phyloP scores from a whole-genome alignment of 805 yeast genomes.

The Zygosaccharomyces siamensis region DNA sequence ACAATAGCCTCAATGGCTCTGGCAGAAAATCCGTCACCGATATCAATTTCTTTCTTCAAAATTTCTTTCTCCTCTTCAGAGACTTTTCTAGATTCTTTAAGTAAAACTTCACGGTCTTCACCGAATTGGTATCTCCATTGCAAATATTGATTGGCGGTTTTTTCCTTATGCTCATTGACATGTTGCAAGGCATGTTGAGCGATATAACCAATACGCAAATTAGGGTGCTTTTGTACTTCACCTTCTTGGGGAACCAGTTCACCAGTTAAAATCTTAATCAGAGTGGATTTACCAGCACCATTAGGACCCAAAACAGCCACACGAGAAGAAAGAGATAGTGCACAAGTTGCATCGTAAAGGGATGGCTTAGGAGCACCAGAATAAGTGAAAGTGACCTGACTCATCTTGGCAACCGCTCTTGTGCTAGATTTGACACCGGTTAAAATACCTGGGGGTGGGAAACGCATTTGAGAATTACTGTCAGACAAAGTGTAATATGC shows the following conservation, averaged over 20 bases:
- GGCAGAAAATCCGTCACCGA: slow-evolving; percentile 83
- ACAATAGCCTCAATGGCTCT: slow-evolving; percentile 90
- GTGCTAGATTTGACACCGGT: slow-evolving; percentile 97
- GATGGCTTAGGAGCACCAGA: slow-evolving; percentile 90
- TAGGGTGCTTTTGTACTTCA: slow-evolving; percentile 95
- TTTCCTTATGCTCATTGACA: slow-evolving; percentile 94
- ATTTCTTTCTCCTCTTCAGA: slow-evolving; percentile 65
- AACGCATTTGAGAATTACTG: slow-evolving; percentile 89
- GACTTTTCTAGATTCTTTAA: slow-evolving; percentile 89
- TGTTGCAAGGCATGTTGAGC: slow-evolving; percentile 98
- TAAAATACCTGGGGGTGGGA: slow-evolving; percentile 97
- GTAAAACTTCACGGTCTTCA: slow-evolving; percentile 92
- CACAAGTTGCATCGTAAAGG: slow-evolving; percentile 71
- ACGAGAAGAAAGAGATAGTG: slow-evolving; percentile 92
- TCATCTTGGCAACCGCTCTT: slow-evolving; percentile 85
- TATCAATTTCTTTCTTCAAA: slow-evolving; percentile 73
- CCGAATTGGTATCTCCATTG: slow-evolving; percentile 99
- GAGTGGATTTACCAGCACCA: slow-evolving; percentile 98
- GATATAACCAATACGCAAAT: slow-evolving; percentile 95
- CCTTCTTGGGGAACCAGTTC: slow-evolving; percentile 85
- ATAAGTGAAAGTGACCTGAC: slow-evolving; percentile 79
- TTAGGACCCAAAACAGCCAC: slow-evolving; percentile 96
- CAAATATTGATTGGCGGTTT: slow-evolving; percentile 94
- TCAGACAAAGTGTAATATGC: slow-evolving; percentile 92
- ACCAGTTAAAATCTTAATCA: slow-evolving; percentile 88